These are phyloP conservation scores for Cystobasidium pallidum DNA, from an alignment of 1,284 basidiomycete genomes.

Conservation along the genomic window DNA sequence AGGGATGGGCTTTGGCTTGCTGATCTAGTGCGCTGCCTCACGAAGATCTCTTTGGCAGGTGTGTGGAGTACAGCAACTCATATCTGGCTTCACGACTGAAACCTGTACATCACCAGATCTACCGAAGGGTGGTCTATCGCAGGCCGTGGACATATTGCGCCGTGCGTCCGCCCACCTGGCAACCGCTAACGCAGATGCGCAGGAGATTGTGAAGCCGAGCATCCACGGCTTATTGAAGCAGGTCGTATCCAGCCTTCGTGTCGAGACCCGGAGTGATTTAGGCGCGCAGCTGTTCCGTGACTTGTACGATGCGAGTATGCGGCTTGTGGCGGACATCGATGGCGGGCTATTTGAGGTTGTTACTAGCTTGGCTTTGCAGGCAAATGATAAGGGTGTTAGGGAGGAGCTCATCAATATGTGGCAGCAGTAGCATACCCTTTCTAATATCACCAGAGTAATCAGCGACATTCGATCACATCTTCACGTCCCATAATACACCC, in stretches of 20 bases:
- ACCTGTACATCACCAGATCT: not conserved
- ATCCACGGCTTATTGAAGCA: not conserved
- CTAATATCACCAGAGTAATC: too few species aligned
- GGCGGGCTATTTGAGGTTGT: constrained; percentile 14
- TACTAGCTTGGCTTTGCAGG: not conserved
- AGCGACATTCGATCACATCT: not conserved
- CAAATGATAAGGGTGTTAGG: constrained; percentile 7
- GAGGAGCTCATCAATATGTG: constrained; percentile 33
- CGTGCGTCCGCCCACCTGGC: constrained; percentile 15
- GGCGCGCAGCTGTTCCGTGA: not conserved
- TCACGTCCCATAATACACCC: too few species aligned
- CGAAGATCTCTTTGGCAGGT: not conserved
- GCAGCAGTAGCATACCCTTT: constrained; percentile 4
- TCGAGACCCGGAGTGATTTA: not conserved
- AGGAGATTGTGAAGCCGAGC: not conserved
- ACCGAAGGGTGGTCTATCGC: not conserved
- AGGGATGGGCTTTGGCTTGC: constrained; percentile 38
- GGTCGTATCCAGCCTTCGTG: not conserved
- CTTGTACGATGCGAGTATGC: constrained; percentile 28
- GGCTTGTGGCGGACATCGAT: not conserved
- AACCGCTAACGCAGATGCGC: not conserved
- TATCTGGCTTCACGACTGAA: not conserved
- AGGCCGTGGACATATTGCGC: constrained; percentile 10
- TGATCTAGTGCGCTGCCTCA: constrained; percentile 5
- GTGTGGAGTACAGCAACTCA: not conserved